Base-by-base conservation (phyloP, 2,329 filamentous ascomycete genomes). In the Sporothrix luriei region DNA sequence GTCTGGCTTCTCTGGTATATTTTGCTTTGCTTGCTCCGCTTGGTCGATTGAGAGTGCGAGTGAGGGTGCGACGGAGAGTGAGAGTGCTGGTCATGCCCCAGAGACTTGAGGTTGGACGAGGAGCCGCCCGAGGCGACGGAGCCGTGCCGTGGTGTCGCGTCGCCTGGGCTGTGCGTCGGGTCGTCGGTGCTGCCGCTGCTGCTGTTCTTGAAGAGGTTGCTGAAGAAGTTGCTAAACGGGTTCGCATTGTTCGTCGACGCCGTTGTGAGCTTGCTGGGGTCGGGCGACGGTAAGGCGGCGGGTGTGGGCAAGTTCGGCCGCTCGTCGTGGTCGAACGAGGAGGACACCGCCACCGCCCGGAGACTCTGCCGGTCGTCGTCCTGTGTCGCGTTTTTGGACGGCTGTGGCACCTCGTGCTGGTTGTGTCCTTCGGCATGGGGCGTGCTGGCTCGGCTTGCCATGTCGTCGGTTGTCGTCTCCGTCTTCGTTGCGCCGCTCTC, bases 1-100 rank as follows among this genome's bases (percentile, higher is more conserved):
- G 92, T 96, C 78, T 97, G 93, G 71, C 91, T 93, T 52, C 91
- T 84, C 71, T 88, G 88, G 74, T 93, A 91, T 33, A 93, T 93
- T 75, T 87, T 90, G 69, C 85, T 86, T 71, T 89, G 84, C 75
- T 90, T 91, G 24, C 16, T 64, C 16, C 19, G n/a, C 33, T 38
- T 64, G 11, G 65, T n/a, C 24, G 54, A 21, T 29, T 70, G 68
- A 4, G 66, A 14, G 4, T 46, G 54, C 16, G 55, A 29, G 19
- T 54, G 48, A 19, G 38, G 38, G 10, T 40, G 38, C 38, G 38
- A 10, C 4, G 43, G 21, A 14, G 33, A 33, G 19, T 33, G 66
- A 1, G 11, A 54, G 4, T 13, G 26, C 14, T 33, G 16, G 52
- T 24, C 33, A 14, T 29, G 51, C 1, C 64, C 0, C 7, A 48